Evolutionary conservation across 2,329 filamentous ascomycete species (phyloP).

Genomic region (Colletotrichum sp.): DNA sequence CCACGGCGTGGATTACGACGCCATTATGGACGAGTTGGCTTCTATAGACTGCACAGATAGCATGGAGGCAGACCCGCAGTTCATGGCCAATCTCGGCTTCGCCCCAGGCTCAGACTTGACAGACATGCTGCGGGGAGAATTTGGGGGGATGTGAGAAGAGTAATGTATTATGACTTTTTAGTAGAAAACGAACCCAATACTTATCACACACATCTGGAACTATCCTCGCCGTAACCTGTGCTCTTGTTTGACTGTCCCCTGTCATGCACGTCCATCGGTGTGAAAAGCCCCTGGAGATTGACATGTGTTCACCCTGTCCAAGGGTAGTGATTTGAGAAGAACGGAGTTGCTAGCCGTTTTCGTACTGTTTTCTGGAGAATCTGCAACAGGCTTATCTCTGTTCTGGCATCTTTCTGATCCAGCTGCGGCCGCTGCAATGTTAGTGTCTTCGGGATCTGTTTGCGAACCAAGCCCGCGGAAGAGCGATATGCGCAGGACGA

Average conservation of each 20-base stretch:
- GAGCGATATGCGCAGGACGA: background rate
- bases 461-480: background rate
- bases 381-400: background rate
- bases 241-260: background rate
- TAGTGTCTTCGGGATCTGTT: background rate
- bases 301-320: constrained; percentile 1
- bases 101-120: constrained; percentile 65
- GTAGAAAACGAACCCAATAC: background rate
- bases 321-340: background rate
- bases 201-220: background rate
- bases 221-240: background rate
- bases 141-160: constrained; percentile 29
- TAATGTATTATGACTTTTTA: constrained; percentile 14
- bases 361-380: background rate
- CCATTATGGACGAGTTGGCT: constrained; percentile 56
- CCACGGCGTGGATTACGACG: constrained; percentile 51
- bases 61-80: constrained; percentile 62
- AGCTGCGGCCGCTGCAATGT: background rate
- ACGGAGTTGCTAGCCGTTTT: background rate
- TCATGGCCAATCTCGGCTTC: constrained; percentile 72
- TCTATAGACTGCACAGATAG: constrained; percentile 55
- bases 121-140: constrained; percentile 50
- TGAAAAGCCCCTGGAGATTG: background rate
- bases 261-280: background rate
- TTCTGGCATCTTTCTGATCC: background rate